Evolutionary conservation across 208 protist genomes (phyloP).

Genomic region (Trichomonas vaginalis): DNA sequence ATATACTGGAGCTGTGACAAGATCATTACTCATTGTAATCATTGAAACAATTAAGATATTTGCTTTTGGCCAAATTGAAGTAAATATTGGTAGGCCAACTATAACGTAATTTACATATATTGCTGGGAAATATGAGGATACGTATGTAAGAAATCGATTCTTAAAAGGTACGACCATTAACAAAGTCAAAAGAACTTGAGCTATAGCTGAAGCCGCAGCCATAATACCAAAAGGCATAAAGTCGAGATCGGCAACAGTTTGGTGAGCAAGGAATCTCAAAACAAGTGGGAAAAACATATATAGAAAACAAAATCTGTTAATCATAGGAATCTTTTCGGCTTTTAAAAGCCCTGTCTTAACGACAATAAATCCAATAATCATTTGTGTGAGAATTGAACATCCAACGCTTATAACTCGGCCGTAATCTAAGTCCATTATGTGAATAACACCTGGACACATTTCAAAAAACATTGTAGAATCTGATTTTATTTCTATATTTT

Average conservation of each 20-base stretch:
- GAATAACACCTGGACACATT: too few species aligned
- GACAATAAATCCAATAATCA: neutral
- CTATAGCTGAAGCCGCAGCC: neutral
- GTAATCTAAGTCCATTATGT: neutral
- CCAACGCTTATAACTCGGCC: neutral
- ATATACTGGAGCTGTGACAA: neutral
- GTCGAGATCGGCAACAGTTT: neutral
- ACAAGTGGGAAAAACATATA: neutral
- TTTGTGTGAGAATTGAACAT: neutral
- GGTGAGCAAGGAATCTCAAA: neutral
- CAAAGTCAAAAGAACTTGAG: neutral
- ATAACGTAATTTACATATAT: conserved; percentile 10
- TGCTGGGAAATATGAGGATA: neutral
- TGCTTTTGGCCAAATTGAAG: neutral
- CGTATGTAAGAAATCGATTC: neutral
- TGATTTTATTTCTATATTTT: too few species aligned
- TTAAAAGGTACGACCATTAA: neutral
- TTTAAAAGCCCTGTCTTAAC: neutral
- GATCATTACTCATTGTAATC: neutral
- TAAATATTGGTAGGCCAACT: neutral
- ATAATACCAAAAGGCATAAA: neutral
- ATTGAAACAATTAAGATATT: neutral
- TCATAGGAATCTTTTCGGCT: neutral
- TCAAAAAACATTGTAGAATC: too few species aligned
- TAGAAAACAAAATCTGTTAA: neutral